Base-by-base conservation (phyloP, 768 basidiomycete genomes). In the Calocera viscosa region DNA sequence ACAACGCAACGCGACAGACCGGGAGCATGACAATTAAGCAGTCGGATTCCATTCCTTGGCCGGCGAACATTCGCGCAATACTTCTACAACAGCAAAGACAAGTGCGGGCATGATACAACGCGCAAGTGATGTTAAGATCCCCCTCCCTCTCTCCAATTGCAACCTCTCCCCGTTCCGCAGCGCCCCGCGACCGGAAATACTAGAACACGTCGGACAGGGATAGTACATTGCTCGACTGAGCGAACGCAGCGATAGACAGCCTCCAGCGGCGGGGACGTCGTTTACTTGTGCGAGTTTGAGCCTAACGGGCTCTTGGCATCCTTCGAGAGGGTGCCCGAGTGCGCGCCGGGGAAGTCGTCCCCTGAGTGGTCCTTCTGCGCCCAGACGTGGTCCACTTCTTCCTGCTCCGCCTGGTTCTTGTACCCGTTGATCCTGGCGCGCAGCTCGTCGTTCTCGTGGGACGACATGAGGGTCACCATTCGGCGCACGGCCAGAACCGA, bases 401-500 rank as follows among this genome's bases (percentile, higher is more conserved):
- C 84, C 77, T 93, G 93, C 78, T 84, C 86, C 73, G 85, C 78
- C 71, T 79, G 78, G 26, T 94, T 74, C 49, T 87, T 82, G 49
- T 81, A 81, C 53, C 81, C 80, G 64, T 16, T 26, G 53, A 60
- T 32, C 53, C 30, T 60, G 11, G 53, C 53, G 26, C 53, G 53
- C 24, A 90, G 77, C 70, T 81, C 77, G 65, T 80, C 79, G n/a
- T n/a, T n/a, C n/a, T n/a, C n/a, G n/a, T n/a, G n/a, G 1, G 81
- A 80, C 43, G 79, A 79, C 1, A 77, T 72, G 30, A 78, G 74
- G 49, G 82, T 64, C 75, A 49, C 78, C 87, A 95, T 87, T 67
- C 91, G 81, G 71, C 86, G 86, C 75, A 92, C 82, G 14, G 93
- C 92, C 74, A 87, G 87, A 80, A 95, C 91, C 63, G 89, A 85